phyloP scores from a whole-genome alignment of 1,284 basidiomycete species.

The Microstroma glucosiphilum region DNA sequence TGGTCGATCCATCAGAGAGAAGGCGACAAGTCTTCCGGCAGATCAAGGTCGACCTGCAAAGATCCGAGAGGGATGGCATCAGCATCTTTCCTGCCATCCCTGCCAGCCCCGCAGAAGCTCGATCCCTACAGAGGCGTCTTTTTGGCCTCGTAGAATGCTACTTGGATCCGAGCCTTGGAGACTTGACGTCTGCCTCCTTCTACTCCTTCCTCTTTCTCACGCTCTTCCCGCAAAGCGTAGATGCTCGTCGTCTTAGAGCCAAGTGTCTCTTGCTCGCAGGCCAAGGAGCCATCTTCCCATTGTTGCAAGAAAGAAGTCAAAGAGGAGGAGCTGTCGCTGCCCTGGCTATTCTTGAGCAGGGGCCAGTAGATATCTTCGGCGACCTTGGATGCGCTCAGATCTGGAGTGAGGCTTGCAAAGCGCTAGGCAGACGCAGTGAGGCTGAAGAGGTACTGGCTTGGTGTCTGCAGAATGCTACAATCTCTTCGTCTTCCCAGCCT shows the following conservation, averaged over 20 bases:
- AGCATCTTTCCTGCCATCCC: constrained; percentile 3
- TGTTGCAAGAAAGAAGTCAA: background rate
- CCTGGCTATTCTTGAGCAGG: background rate
- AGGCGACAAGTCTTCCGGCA: background rate
- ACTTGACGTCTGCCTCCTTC: background rate
- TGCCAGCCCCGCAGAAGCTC: background rate
- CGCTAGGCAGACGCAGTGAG: background rate
- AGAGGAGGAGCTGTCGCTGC: background rate
- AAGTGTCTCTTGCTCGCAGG: background rate
- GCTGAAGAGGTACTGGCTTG: background rate
- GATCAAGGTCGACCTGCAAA: background rate
- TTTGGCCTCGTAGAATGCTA: background rate
- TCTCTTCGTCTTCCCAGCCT: background rate
- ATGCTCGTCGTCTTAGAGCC: background rate
- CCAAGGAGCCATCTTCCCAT: constrained; percentile 1
- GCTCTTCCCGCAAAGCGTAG: background rate
- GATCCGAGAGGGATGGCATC: background rate
- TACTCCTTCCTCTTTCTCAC: background rate
- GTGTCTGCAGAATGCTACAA: background rate
- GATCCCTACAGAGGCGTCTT: background rate
- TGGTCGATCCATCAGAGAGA: too few species aligned
- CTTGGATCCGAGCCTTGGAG: background rate
- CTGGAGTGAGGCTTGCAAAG: constrained; percentile 2
- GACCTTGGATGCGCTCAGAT: constrained; percentile 6
- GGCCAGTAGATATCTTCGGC: background rate